A percentile compares a stretch with the other conserved stretches of the same genome.
Conservation (phyloP, 257 asterid species). For the Plantago major region DNA sequence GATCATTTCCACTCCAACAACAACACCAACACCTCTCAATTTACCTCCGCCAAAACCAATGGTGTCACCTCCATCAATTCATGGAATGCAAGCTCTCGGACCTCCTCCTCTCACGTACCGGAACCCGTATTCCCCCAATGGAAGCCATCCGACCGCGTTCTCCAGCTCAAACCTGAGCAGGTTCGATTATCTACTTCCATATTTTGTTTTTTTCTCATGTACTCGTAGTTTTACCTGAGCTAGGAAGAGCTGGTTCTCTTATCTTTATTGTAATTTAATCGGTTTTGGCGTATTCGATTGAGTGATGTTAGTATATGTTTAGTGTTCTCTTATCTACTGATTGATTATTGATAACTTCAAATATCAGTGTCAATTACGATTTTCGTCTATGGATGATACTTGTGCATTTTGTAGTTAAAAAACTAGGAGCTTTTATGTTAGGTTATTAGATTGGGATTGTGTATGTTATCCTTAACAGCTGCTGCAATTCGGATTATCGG, state of each 20-base stretch:
- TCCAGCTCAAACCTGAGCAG: conserved; percentile 67
- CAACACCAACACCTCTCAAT: conserved; percentile 25
- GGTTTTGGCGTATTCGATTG: neutral
- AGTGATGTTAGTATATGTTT: no score
- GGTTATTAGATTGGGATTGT: no score
- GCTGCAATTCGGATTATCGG: no score
- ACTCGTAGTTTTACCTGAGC: neutral
- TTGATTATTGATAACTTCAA: no score
- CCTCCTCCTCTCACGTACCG: conserved; percentile 43
- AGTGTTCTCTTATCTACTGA: no score
- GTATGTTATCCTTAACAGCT: no score
- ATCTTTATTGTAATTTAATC: neutral
- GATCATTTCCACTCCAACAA: conserved; percentile 37
- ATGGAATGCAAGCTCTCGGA: conserved; percentile 40
- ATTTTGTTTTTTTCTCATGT: neutral
- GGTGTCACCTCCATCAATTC: conserved; percentile 26
- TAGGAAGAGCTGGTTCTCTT: neutral
- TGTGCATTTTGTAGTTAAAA: no score
- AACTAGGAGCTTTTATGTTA: no score
- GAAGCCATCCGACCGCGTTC: conserved; percentile 82
- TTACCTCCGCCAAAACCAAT: conserved; percentile 28
- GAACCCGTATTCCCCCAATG: conserved; percentile 55
- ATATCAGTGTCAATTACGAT: no score
- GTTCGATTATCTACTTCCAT: conserved; percentile 24
- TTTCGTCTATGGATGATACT: no score